These are phyloP conservation scores for Candida schatavii DNA, from an alignment of 805 yeast genomes.

Conservation along the genomic window DNA sequence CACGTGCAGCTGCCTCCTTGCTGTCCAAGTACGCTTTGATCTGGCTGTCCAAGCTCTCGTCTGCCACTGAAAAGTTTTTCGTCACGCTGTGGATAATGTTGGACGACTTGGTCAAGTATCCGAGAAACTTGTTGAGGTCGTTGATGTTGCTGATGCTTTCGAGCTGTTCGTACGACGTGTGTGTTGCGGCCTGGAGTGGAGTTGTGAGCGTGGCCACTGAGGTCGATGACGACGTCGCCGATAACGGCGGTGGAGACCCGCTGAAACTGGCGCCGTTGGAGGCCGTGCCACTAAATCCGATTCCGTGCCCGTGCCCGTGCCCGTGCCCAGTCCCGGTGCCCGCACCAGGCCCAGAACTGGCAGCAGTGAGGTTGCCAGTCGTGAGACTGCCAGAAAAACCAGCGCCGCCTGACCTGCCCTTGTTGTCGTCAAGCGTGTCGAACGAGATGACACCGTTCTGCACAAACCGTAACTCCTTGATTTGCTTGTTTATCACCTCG, in stretches of 20 bases:
- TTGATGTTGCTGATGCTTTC: conserved; percentile 38
- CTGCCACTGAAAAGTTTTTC: conserved; percentile 20
- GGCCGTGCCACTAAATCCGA: background rate
- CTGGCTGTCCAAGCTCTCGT: conserved; percentile 19
- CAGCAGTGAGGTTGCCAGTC: too few species aligned
- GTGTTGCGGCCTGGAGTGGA: conserved; percentile 1
- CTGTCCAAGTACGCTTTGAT: conserved; percentile 20
- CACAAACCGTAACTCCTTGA: conserved; percentile 40
- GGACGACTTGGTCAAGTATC: conserved; percentile 35
- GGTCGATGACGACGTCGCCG: background rate
- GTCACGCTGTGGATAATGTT: conserved; percentile 39
- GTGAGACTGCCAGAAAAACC: too few species aligned
- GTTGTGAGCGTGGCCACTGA: background rate
- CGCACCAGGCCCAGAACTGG: background rate
- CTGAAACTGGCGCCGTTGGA: background rate
- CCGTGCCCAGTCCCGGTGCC: background rate
- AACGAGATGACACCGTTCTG: conserved; percentile 43
- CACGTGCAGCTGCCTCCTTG: too few species aligned
- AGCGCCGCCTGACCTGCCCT: background rate
- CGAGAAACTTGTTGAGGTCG: conserved; percentile 39
- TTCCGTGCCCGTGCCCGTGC: background rate
- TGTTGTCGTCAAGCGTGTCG: conserved; percentile 29
- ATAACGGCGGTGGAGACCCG: background rate
- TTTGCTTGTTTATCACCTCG: conserved; percentile 40
- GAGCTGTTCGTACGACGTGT: conserved; percentile 26